Evolutionary conservation across 345 rosid genomes (phyloP).

Genomic region (Dovyalis caffra): DNA sequence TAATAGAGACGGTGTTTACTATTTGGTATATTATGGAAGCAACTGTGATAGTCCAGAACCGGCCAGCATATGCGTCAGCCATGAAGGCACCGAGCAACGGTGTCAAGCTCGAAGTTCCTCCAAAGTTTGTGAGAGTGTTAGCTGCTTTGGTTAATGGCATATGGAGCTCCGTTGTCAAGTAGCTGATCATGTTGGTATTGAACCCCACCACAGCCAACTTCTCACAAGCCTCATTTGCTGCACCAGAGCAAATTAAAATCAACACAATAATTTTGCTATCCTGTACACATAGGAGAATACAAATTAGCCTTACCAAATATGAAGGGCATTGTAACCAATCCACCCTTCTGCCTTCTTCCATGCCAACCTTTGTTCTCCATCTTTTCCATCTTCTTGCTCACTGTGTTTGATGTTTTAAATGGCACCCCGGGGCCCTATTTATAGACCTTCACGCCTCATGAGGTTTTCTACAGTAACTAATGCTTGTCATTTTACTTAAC

Average conservation of each 20-base stretch:
- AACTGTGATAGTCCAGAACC: slow-evolving; percentile 74
- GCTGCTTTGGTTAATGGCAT: slow-evolving; percentile 93
- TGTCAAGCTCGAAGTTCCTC: slow-evolving; percentile 78
- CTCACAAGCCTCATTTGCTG: slow-evolving; percentile 87
- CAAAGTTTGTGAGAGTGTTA: slow-evolving; percentile 83
- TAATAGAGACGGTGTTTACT: slow-evolving; percentile 28
- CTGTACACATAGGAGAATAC: neutral
- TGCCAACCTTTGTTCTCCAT: slow-evolving; percentile 1
- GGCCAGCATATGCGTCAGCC: slow-evolving; percentile 80
- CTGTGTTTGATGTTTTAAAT: neutral
- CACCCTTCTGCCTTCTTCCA: slow-evolving; percentile 22
- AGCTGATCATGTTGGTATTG: slow-evolving; percentile 77
- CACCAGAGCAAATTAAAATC: neutral
- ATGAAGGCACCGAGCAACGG: slow-evolving; percentile 87
- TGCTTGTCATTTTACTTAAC: too few species aligned
- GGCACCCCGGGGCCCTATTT: slow-evolving; percentile 4
- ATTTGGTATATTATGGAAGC: slow-evolving; percentile 76
- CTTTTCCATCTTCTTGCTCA: neutral
- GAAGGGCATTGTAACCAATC: slow-evolving; percentile 34
- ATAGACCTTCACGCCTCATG: neutral
- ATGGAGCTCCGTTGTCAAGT: slow-evolving; percentile 75
- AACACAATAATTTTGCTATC: neutral
- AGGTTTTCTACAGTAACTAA: too few species aligned
- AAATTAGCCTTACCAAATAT: slow-evolving; percentile 24
- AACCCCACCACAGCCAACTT: slow-evolving; percentile 90